A percentile compares a stretch with the other conserved stretches of the same genome.
These are phyloP conservation scores for Pleurotus pulmonarius DNA, from an alignment of 768 basidiomycete species.

Conservation along the genomic window DNA sequence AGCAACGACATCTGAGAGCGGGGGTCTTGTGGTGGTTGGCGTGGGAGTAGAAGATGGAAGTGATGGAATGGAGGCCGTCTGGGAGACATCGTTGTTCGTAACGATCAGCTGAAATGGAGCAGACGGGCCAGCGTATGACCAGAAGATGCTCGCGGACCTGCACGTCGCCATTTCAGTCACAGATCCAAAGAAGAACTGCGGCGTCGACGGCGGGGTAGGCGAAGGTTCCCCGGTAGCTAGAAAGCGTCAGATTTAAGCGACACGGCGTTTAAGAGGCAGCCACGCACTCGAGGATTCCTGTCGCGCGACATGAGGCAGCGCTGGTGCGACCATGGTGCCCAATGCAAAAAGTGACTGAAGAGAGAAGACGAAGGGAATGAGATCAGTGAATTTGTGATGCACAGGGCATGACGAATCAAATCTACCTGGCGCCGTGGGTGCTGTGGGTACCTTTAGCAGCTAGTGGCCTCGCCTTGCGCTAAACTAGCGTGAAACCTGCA, in stretches of 20 bases:
- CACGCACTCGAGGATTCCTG: slow-evolving; percentile 4
- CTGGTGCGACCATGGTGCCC: not conserved
- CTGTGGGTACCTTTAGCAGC: not conserved
- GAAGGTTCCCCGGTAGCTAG: slow-evolving; percentile 9
- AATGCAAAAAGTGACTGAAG: slow-evolving; percentile 12
- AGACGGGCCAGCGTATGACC: slow-evolving; percentile 34
- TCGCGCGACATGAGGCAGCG: not conserved
- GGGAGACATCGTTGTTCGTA: slow-evolving; percentile 32
- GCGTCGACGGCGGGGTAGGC: slow-evolving; percentile 6
- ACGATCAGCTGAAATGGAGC: slow-evolving; percentile 29
- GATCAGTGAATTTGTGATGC: not conserved
- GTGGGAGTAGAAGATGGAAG: slow-evolving; percentile 1
- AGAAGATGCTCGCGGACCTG: slow-evolving; percentile 22
- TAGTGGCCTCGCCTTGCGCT: not conserved
- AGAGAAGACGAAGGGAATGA: slow-evolving; percentile 15
- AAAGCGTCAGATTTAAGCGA: not conserved
- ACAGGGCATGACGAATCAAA: slow-evolving; percentile 1
- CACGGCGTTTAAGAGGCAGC: slow-evolving; percentile 12
- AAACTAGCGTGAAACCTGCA: slow-evolving; percentile 2
- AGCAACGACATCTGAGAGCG: not conserved
- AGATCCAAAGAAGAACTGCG: slow-evolving; percentile 18
- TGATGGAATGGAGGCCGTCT: slow-evolving; percentile 16
- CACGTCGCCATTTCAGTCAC: slow-evolving; percentile 22
- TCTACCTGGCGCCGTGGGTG: not conserved
- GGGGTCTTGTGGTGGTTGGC: not conserved